Percentiles rank a stretch among this genome's conserved stretches.
phyloP scores from a whole-genome alignment of 73 alveolate genomes.

The Durusdinium trenchii region DNA sequence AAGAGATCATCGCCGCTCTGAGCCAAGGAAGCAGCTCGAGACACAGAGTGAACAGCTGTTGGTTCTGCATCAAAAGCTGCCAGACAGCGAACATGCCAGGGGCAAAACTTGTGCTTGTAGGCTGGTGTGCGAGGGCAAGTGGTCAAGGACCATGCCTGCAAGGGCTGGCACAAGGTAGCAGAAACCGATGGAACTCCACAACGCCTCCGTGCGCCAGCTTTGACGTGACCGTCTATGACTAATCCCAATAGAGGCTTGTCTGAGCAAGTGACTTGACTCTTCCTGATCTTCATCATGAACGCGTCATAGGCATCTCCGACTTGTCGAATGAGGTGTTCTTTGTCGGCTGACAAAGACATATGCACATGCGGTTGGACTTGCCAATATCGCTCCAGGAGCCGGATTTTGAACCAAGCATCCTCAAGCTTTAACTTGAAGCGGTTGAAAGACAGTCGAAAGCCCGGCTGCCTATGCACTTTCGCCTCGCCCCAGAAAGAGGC shows the following conservation, averaged over 20 bases:
- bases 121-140: conserved; percentile 18
- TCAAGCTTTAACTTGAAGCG: not conserved
- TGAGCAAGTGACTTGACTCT: not conserved
- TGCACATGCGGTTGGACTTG: not conserved
- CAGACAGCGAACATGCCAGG: not conserved
- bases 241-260: not conserved
- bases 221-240: not conserved
- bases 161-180: not conserved
- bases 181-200: not conserved
- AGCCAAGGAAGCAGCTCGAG: not conserved
- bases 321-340: not conserved
- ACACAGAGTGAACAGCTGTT: not conserved
- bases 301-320: not conserved
- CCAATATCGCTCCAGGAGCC: not conserved
- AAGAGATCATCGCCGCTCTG: not conserved
- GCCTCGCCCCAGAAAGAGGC: conserved; percentile 42
- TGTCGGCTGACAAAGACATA: not conserved
- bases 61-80: not conserved
- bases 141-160: conserved; percentile 13
- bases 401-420: conserved; percentile 21
- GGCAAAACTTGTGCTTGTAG: not conserved
- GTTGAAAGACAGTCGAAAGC: conserved; percentile 11
- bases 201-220: conserved; percentile 13
- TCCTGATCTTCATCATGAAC: not conserved
- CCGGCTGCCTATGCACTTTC: conserved; percentile 11